Conservation (phyloP, 768 basidiomycete species). For the Amanita exitialis region DNA sequence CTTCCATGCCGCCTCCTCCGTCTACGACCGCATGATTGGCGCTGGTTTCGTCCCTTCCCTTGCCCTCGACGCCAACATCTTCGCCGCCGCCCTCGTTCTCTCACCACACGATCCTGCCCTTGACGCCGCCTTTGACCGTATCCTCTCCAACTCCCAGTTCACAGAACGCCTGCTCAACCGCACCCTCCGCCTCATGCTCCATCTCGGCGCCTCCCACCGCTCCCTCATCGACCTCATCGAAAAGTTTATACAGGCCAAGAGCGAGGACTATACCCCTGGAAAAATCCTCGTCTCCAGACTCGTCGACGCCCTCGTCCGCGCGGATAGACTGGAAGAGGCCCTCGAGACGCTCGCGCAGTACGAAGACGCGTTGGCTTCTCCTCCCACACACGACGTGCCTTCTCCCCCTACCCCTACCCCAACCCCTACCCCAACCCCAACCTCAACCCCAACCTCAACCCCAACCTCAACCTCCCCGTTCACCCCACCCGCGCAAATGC, state of each 20-base stretch:
- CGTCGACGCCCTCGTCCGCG: constrained; percentile 24
- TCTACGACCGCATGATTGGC: constrained; percentile 32
- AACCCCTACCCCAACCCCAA: not conserved
- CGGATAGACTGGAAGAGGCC: constrained; percentile 20
- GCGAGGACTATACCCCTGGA: constrained; percentile 16
- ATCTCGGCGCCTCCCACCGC: constrained; percentile 10
- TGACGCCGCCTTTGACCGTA: constrained; percentile 11
- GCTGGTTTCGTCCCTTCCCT: constrained; percentile 27
- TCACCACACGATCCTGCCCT: constrained; percentile 11
- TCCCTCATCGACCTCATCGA: constrained; percentile 12
- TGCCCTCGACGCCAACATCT: constrained; percentile 29
- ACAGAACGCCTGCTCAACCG: constrained; percentile 19
- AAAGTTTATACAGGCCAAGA: constrained; percentile 15
- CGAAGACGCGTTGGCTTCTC: not conserved
- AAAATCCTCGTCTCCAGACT: constrained; percentile 25
- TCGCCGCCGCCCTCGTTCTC: constrained; percentile 21
- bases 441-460: not conserved
- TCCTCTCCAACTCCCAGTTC: constrained; percentile 16
- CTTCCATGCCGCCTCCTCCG: constrained; percentile 25
- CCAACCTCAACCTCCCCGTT: not conserved
- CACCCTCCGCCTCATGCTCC: constrained; percentile 14
- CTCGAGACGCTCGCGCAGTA: constrained; percentile 15
- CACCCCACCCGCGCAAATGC: constrained; percentile 24
- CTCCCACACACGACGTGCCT: not conserved
- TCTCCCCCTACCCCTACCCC: not conserved